Base-by-base conservation (phyloP, 352 stramenopile species). In the Pythium aquatile region DNA sequence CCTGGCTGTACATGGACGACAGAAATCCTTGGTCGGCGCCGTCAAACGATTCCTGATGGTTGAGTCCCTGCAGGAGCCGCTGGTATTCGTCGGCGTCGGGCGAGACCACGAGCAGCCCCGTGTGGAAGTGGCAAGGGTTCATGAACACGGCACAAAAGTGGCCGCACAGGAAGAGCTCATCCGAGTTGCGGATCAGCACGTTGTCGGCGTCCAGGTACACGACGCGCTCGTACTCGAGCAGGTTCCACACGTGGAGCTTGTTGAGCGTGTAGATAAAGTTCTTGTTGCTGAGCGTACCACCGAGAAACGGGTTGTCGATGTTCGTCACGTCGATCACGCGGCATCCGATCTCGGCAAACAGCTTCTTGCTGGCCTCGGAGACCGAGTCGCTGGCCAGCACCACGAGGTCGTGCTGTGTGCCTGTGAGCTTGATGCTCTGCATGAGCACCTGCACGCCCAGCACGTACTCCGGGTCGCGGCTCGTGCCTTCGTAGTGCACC, bases 181-280 rank as follows among this genome's bases (percentile, higher is more conserved):
- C 88, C 46, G 90, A 74, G 70, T 95, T 96, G 63, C 86, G 85
- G 57, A 96, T 87, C 58, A 95, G 70, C 48, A 97, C 80, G 60
- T 96, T 97, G 75, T 96, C 89, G n/a, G 87, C 87, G 61, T 97
- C 89, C 49, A 97, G 72, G 69, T 96, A 97, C 61, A 96, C 88
- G 26, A 97, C 81, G 60, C 88, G 88, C 42, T 97, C 88, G 70
- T 95, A 97, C 70, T 96, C 85, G 57, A 94, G 76, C 71, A 97
- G 76, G 55, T 96, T 95, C 84, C 88, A 97, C 40, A 97, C 86
- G 69, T 93, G 87, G 37, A 96, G 76, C 66, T 96, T 96, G 76
- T 96, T 96, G 60, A 96, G 76, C 59, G 86, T 96, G 80, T 88
- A 95, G 73, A 94, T 93, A 61, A 96, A 96, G 71, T 85, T 81